A percentile compares a stretch with the other conserved stretches of the same genome.
Conservation (phyloP, 2,329 filamentous ascomycete genomes). For the Pestalotiopsis sp. region DNA sequence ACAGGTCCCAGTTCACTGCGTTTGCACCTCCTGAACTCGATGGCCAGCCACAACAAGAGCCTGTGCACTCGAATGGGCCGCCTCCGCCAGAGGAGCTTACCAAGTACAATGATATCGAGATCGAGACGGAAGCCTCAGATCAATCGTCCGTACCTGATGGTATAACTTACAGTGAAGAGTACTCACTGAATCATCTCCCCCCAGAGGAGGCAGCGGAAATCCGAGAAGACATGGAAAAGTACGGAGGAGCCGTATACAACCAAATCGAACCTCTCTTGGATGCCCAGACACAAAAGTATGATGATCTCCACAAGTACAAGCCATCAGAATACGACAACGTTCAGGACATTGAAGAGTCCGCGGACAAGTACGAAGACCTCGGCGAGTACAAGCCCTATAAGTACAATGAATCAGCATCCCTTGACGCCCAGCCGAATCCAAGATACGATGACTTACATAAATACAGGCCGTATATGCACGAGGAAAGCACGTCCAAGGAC, state of each 20-base stretch:
- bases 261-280: neutral
- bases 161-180: conserved; percentile 30
- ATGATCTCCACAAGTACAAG: conserved; percentile 41
- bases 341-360: conserved; percentile 12
- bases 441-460: conserved; percentile 42
- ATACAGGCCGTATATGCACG: conserved; percentile 32
- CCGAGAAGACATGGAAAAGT: conserved; percentile 31
- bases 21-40: conserved; percentile 24
- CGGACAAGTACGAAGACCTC: conserved; percentile 37
- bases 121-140: conserved; percentile 26
- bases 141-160: neutral
- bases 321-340: conserved; percentile 32
- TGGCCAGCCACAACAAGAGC: conserved; percentile 18
- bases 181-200: conserved; percentile 33
- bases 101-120: conserved; percentile 34
- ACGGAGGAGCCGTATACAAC: conserved; percentile 8
- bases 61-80: conserved; percentile 36
- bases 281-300: conserved; percentile 27
- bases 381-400: conserved; percentile 40
- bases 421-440: conserved; percentile 24
- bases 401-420: conserved; percentile 34
- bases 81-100: conserved; percentile 38
- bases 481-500: conserved; percentile 31
- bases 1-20: conserved; percentile 36
- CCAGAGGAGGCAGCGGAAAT: conserved; percentile 30